phyloP scores from a whole-genome alignment of 164 flowering plant genomes.

The Aristolochia contorta region DNA sequence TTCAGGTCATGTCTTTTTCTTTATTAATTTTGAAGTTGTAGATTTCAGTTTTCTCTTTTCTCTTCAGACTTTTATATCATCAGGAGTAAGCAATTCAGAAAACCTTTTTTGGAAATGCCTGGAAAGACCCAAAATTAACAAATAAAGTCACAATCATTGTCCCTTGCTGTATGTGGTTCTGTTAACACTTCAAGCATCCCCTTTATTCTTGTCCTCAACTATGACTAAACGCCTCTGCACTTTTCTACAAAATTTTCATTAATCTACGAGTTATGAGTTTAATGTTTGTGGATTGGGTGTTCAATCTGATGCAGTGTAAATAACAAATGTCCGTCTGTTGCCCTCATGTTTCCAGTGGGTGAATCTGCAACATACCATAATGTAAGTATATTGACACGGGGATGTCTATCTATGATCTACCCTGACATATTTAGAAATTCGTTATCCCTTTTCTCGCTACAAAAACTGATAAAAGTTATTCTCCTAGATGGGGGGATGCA shows the following conservation, averaged over 20 bases:
- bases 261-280: not conserved
- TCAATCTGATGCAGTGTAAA: conserved; percentile 33
- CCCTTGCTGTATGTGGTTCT: no score
- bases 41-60: no score
- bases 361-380: conserved; percentile 72
- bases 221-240: no score
- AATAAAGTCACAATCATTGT: no score
- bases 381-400: conserved; percentile 33
- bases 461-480: conserved; percentile 9
- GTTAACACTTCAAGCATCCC: no score
- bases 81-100: no score
- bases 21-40: no score
- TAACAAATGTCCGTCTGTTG: conserved; percentile 82
- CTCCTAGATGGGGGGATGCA: conserved; percentile 46
- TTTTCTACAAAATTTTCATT: not conserved
- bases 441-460: not conserved
- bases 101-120: no score
- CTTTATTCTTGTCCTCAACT: no score
- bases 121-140: no score
- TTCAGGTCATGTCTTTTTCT: no score
- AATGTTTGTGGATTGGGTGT: not conserved
- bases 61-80: no score
- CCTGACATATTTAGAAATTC: not conserved
- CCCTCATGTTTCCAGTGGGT: conserved; percentile 95
- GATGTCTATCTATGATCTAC: not conserved